Base-by-base conservation (phyloP, 352 stramenopile species). In the Phytophthora pluvialis region DNA sequence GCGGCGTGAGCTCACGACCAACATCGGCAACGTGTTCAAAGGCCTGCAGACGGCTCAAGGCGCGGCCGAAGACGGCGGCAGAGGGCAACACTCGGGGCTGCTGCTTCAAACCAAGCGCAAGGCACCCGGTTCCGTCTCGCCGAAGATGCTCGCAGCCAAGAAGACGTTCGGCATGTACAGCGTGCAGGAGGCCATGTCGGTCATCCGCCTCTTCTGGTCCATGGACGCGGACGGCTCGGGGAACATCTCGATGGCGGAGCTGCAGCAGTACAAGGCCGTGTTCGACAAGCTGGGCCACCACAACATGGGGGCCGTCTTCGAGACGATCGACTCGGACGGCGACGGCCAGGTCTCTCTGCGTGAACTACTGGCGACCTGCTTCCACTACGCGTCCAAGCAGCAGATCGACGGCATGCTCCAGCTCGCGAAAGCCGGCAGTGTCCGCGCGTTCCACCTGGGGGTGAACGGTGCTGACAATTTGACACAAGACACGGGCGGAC, bases 21-120 rank as follows among this genome's bases (percentile, higher is more conserved):
- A 86, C 39, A 90, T 90, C 25, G 83, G 81, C 8, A 82, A 84
- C 16, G 81, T 90, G 13, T 89, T 92, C 49, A 88, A 88, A 59
- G 77, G 81, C 0, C 33, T 73, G 25, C 66, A 73, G 3, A 70
- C 60, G 16, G 38, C 46, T 33, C 28, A 58, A 4, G 46, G 29
- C 3, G 16, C 29, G 16, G 43, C 28, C 21, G 21, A 21, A 21
- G 21, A 21, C 21, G 21, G 21, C 21, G 21, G 21, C 21, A 2
- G 21, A 21, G 21, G 21, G 21, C 21, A 21, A 1, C 21, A 21
- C 21, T 21, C 21, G 21, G 21, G 21, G 21, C 21, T 21, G 6
- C 43, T 60, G 6, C 46, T 57, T 1, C 61, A 63, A 38, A 15
- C 56, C 12, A 44, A 38, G 28, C 35, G 13, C 3, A 32, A 36